A percentile compares a stretch with the other conserved stretches of the same genome.
Evolutionary conservation across 2,329 filamentous ascomycete species (phyloP).

Genomic region (Ustulina deusta): DNA sequence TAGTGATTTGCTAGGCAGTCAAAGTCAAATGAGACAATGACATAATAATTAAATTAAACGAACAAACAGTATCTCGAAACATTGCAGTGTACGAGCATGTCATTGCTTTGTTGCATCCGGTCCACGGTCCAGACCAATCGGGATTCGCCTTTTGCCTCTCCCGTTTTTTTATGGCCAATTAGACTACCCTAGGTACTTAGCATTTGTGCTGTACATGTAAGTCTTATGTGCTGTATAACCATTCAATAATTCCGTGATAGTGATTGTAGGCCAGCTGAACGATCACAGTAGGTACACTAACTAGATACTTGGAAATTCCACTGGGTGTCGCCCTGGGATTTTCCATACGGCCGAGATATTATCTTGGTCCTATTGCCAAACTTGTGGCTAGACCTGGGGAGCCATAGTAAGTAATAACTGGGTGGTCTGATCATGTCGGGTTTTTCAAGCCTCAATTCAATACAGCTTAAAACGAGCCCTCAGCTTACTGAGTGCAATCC

Average conservation of each 20-base stretch:
- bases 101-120: conserved; percentile 22
- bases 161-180: background rate
- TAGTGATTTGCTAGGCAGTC: background rate
- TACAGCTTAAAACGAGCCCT: background rate
- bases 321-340: conserved; percentile 4
- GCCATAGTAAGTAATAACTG: conserved; percentile 5
- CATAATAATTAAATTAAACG: background rate
- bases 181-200: background rate
- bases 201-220: background rate
- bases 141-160: background rate
- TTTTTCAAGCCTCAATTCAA: conserved; percentile 17
- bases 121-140: conserved; percentile 21
- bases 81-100: background rate
- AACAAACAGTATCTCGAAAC: conserved; percentile 17
- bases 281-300: background rate
- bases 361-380: conserved; percentile 26
- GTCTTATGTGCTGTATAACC: conserved; percentile 16
- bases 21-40: background rate
- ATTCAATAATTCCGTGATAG: conserved; percentile 4
- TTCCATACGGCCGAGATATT: conserved; percentile 30
- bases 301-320: background rate
- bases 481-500: background rate
- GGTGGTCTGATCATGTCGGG: conserved; percentile 16
- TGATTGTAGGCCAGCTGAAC: conserved; percentile 12
- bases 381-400: conserved; percentile 2